Percentiles rank a stretch among this genome's conserved stretches.
Evolutionary conservation across 768 basidiomycete species (phyloP).

Genomic region (Suillus fuscotomentosus): DNA sequence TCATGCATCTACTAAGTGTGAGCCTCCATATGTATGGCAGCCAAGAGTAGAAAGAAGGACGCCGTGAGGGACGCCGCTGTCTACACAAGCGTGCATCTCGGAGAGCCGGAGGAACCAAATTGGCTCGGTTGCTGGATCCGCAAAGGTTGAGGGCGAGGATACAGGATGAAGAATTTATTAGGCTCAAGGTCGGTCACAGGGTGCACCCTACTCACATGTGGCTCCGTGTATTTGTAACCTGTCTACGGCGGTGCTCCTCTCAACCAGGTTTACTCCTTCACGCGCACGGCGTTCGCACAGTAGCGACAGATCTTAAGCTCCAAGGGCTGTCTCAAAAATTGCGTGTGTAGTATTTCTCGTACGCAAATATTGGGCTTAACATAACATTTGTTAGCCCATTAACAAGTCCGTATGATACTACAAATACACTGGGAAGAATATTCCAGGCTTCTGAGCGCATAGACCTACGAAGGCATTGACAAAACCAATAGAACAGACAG

Average conservation of each 20-base stretch:
- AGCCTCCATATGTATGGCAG: conserved; percentile 32
- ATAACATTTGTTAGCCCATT: not conserved
- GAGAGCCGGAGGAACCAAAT: conserved; percentile 52
- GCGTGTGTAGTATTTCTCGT: not conserved
- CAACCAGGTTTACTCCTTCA: conserved; percentile 62
- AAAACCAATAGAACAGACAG: not conserved
- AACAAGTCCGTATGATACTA: not conserved
- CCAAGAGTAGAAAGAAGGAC: conserved; percentile 51
- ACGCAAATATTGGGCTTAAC: too few relatives aligned
- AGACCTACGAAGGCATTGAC: not conserved
- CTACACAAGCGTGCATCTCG: conserved; percentile 59
- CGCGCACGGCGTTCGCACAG: conserved; percentile 42
- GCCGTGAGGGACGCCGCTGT: conserved; percentile 59
- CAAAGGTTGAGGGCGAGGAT: conserved; percentile 66
- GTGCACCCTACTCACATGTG: conserved; percentile 33
- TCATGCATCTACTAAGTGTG: conserved; percentile 40
- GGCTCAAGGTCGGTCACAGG: conserved; percentile 55
- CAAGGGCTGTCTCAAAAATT: too few relatives aligned
- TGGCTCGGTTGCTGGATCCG: conserved; percentile 54
- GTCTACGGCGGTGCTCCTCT: not conserved
- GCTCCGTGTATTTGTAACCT: not conserved
- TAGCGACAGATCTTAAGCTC: not conserved
- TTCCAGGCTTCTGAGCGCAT: not conserved
- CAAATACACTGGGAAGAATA: not conserved
- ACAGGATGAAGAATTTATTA: conserved; percentile 53